These are phyloP conservation scores for Diutina siamensis DNA, from an alignment of 1,139 yeast species.

Conservation along the genomic window DNA sequence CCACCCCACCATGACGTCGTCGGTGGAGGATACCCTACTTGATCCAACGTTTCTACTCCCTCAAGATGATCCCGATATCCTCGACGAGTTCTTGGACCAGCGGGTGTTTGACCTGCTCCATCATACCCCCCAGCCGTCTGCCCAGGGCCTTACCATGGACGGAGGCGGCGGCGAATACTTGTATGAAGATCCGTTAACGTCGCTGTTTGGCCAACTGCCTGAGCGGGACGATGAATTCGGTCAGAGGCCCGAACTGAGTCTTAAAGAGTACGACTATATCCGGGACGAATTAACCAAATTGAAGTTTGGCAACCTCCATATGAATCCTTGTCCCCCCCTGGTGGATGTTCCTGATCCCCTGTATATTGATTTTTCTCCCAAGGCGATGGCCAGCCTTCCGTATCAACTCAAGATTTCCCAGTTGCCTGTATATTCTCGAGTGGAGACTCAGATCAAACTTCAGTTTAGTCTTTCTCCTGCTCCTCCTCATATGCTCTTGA, in stretches of 20 bases:
- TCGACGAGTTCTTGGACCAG: conserved; percentile 49
- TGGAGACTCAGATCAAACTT: conserved; percentile 88
- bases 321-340: conserved; percentile 27
- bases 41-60: conserved; percentile 7
- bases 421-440: conserved; percentile 73
- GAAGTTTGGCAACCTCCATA: conserved; percentile 41
- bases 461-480: conserved; percentile 57
- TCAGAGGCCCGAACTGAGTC: background rate
- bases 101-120: conserved; percentile 31
- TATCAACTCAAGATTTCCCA: conserved; percentile 47
- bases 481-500: conserved; percentile 59
- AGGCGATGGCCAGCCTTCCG: conserved; percentile 36
- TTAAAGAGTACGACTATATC: conserved; percentile 31
- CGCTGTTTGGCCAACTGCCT: background rate
- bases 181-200: conserved; percentile 1
- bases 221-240: background rate
- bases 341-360: conserved; percentile 22
- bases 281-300: conserved; percentile 42
- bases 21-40: conserved; percentile 5
- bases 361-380: conserved; percentile 27
- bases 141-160: conserved; percentile 9
- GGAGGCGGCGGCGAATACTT: background rate
- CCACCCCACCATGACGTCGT: conserved; percentile 6
- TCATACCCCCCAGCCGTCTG: conserved; percentile 10
- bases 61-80: conserved; percentile 27